These are phyloP conservation scores for Cicer pinnatifidum DNA, from an alignment of 306 rosid species.

Conservation along the genomic window DNA sequence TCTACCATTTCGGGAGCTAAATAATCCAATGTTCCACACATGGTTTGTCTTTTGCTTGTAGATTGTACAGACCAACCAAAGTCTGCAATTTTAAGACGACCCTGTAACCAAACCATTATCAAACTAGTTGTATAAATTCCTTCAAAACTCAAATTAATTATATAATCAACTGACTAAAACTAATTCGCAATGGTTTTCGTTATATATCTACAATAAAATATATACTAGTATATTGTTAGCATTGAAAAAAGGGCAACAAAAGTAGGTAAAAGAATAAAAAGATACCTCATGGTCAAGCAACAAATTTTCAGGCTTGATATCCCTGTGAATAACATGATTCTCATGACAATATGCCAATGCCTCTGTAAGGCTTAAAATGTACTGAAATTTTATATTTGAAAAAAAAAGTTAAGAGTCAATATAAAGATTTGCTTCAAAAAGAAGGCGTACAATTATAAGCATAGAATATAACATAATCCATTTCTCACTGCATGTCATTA, in stretches of 20 bases:
- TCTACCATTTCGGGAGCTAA: slow-evolving; percentile 96
- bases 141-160: not conserved
- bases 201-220: not conserved
- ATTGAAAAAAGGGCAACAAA: not conserved
- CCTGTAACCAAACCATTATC: slow-evolving; percentile 51
- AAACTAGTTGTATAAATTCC: not conserved
- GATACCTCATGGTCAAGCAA: slow-evolving; percentile 84
- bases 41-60: slow-evolving; percentile 71
- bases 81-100: slow-evolving; percentile 88
- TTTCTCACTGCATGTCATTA: slow-evolving; percentile 1
- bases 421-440: not conserved
- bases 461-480: slow-evolving; percentile 16
- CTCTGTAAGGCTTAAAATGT: slow-evolving; percentile 76
- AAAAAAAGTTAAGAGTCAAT: slow-evolving; percentile 15
- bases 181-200: not conserved
- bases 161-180: not conserved
- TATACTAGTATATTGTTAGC: not conserved
- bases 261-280: not conserved
- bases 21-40: slow-evolving; percentile 96
- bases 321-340: slow-evolving; percentile 91
- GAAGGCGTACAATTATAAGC: not conserved
- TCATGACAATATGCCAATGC: slow-evolving; percentile 90
- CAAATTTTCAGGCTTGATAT: slow-evolving; percentile 92
- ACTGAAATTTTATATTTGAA: slow-evolving; percentile 53
- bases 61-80: slow-evolving; percentile 97